Percentiles rank a stretch among this genome's conserved stretches.
phyloP scores from a whole-genome alignment of 495 filamentous ascomycete genomes.

The Daldinia decipiens region DNA sequence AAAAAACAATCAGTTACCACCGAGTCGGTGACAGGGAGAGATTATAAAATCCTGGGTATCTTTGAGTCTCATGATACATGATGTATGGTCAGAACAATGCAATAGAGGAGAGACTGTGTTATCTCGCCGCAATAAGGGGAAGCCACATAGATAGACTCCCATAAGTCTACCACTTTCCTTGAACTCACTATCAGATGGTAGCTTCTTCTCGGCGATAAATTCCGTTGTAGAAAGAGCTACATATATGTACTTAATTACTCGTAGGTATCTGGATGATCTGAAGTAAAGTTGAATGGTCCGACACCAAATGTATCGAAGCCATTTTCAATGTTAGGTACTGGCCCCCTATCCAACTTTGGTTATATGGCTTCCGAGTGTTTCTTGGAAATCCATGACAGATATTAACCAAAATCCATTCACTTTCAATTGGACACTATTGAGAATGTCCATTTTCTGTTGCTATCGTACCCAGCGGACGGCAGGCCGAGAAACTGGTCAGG shows the following conservation, averaged over 20 bases:
- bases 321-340: neutral
- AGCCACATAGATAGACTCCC: neutral
- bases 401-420: slow-evolving; percentile 18
- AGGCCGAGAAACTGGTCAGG: slow-evolving; percentile 25
- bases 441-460: slow-evolving; percentile 56
- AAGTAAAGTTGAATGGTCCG: slow-evolving; percentile 21
- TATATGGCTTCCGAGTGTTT: slow-evolving; percentile 20
- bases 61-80: too few relatives aligned
- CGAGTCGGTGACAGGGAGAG: too few relatives aligned
- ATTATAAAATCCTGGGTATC: too few relatives aligned
- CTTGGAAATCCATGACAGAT: slow-evolving; percentile 35
- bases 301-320: slow-evolving; percentile 30
- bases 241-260: neutral
- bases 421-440: slow-evolving; percentile 27
- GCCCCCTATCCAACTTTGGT: slow-evolving; percentile 14
- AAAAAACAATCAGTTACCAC: too few relatives aligned
- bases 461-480: slow-evolving; percentile 45
- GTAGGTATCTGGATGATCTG: neutral
- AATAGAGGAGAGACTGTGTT: too few relatives aligned
- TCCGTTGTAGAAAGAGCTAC: neutral
- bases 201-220: neutral
- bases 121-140: neutral
- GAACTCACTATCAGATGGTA: neutral
- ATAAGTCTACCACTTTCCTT: neutral
- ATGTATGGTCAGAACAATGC: too few relatives aligned